phyloP scores from a whole-genome alignment of 73 alveolate species.

The Paramecium primaurelia region DNA sequence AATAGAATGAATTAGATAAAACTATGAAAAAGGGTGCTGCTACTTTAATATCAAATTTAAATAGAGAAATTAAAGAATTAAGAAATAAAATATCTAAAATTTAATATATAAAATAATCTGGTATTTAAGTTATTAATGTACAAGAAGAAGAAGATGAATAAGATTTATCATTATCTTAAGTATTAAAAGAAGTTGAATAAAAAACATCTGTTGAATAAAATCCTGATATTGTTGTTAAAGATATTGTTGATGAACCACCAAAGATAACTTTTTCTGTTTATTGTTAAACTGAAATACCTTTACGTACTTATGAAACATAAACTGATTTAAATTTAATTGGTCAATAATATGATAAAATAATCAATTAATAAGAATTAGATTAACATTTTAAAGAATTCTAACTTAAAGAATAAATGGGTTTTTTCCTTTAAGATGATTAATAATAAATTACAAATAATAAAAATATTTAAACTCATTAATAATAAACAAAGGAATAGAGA shows the following conservation, averaged over 20 bases:
- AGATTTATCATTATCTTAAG: slow-evolving; percentile 22
- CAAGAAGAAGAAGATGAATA: slow-evolving; percentile 1
- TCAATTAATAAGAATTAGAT: not conserved
- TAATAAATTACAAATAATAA: not conserved
- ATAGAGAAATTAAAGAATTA: slow-evolving; percentile 6
- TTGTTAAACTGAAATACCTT: not conserved
- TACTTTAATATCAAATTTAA: not conserved
- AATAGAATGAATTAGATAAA: not conserved
- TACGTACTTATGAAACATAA: not conserved
- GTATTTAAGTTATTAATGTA: no score
- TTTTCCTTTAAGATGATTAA: not conserved
- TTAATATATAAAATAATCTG: not conserved
- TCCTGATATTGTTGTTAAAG: slow-evolving; percentile 52
- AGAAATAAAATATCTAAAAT: not conserved
- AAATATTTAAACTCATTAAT: not conserved
- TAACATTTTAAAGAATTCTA: not conserved
- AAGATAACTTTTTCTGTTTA: not conserved
- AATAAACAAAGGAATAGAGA: not conserved
- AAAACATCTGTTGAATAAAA: slow-evolving; percentile 18
- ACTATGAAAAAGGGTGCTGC: slow-evolving; percentile 33
- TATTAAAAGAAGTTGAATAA: slow-evolving; percentile 34
- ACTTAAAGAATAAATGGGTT: slow-evolving; percentile 41
- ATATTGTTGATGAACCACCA: slow-evolving; percentile 50
- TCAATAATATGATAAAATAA: not conserved
- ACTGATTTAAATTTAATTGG: not conserved